Percentiles rank a stretch among this genome's conserved stretches.
Conservation (phyloP, 768 basidiomycete species). For the Mycena epipterygia region DNA sequence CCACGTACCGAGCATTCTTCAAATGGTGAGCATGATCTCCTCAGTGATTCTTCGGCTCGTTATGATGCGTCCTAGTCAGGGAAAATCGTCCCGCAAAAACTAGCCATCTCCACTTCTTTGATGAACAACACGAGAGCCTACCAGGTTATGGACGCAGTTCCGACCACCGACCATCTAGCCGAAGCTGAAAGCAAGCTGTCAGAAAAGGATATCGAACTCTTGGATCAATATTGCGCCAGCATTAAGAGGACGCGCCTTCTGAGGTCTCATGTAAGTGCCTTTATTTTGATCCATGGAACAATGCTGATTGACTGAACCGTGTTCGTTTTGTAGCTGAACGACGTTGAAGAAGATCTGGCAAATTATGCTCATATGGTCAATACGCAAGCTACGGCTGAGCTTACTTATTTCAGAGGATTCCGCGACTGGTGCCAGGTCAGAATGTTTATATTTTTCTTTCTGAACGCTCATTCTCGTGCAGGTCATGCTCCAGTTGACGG, state of each 20-base stretch:
- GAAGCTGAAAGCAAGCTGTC: slow-evolving; percentile 5
- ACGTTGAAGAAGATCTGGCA: slow-evolving; percentile 34
- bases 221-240: slow-evolving; percentile 35
- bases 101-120: background rate
- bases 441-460: slow-evolving; percentile 1
- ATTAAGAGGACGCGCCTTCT: slow-evolving; percentile 26
- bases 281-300: background rate
- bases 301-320: background rate
- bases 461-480: slow-evolving; percentile 8
- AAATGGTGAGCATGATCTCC: background rate
- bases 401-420: slow-evolving; percentile 40
- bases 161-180: slow-evolving; percentile 2
- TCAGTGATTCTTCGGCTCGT: background rate
- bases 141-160: slow-evolving; percentile 18
- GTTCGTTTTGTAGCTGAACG: slow-evolving; percentile 26
- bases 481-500: slow-evolving; percentile 26
- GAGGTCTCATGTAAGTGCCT: slow-evolving; percentile 23
- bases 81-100: slow-evolving; percentile 2
- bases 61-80: background rate
- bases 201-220: slow-evolving; percentile 16
- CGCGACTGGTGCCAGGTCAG: slow-evolving; percentile 39
- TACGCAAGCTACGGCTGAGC: slow-evolving; percentile 38
- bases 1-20: slow-evolving; percentile 14
- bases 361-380: slow-evolving; percentile 27
- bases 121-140: slow-evolving; percentile 19